These are phyloP conservation scores for Fusarium sp. DNA, from an alignment of 2,329 filamentous ascomycete species.

Conservation along the genomic window DNA sequence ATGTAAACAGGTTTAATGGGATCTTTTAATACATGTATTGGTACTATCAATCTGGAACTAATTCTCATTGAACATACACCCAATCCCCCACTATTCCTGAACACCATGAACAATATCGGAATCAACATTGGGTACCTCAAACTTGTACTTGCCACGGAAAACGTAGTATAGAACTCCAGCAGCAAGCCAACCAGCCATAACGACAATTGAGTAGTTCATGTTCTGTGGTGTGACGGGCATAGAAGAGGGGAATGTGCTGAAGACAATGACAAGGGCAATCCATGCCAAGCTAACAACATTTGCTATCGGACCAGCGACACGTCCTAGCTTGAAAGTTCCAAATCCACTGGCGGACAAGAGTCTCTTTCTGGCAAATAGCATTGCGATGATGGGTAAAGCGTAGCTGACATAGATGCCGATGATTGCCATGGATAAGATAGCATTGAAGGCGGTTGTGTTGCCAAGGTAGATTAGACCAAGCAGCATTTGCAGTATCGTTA, in stretches of 20 bases:
- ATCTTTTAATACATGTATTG: not conserved
- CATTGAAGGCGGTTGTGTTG: slow-evolving; percentile 58
- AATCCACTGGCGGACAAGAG: slow-evolving; percentile 33
- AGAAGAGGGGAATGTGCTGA: slow-evolving; percentile 60
- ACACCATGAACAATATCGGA: slow-evolving; percentile 2
- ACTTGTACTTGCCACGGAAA: slow-evolving; percentile 44
- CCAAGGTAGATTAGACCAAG: slow-evolving; percentile 58
- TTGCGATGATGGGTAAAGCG: slow-evolving; percentile 55
- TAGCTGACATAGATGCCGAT: slow-evolving; percentile 61
- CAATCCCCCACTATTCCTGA: not conserved
- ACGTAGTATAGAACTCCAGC: slow-evolving; percentile 54
- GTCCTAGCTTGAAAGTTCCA: slow-evolving; percentile 51
- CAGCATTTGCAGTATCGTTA: slow-evolving; percentile 47
- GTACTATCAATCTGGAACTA: not conserved
- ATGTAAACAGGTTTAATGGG: not conserved
- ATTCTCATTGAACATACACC: not conserved
- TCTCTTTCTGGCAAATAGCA: slow-evolving; percentile 55
- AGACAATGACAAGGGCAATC: slow-evolving; percentile 59
- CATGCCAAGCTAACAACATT: slow-evolving; percentile 60
- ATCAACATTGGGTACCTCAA: slow-evolving; percentile 33
- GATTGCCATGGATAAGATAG: slow-evolving; percentile 58
- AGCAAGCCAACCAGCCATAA: slow-evolving; percentile 57
- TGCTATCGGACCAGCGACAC: slow-evolving; percentile 49
- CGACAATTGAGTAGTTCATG: slow-evolving; percentile 63
- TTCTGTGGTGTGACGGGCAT: slow-evolving; percentile 58